Percentiles rank a stretch among this genome's conserved stretches.
These are phyloP conservation scores for Spizellomyces punctatus DNA, from an alignment of 192 early-diverging fungal species.

Conservation along the genomic window DNA sequence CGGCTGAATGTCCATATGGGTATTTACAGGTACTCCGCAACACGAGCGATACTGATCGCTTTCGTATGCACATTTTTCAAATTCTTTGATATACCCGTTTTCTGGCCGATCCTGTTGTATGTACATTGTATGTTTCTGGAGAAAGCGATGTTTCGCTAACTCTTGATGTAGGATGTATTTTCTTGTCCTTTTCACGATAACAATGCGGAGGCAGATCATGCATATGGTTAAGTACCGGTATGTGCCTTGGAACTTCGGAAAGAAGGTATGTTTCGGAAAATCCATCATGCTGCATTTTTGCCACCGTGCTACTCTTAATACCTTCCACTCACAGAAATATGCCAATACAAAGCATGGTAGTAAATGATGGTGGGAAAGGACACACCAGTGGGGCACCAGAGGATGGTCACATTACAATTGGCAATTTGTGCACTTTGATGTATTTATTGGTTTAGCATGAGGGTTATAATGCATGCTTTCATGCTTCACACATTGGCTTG, in stretches of 20 bases:
- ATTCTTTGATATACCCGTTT: conserved; percentile 96
- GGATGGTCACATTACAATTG: too few relatives aligned
- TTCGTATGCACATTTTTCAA: conserved; percentile 83
- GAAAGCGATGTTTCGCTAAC: not conserved
- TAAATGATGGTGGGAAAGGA: too few relatives aligned
- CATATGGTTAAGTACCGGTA: conserved; percentile 97
- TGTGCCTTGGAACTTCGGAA: conserved; percentile 55
- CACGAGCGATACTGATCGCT: conserved; percentile 78
- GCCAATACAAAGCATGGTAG: too few relatives aligned
- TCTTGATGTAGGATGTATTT: conserved; percentile 77
- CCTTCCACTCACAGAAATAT: too few relatives aligned
- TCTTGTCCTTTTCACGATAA: conserved; percentile 87
- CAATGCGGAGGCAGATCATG: conserved; percentile 95
- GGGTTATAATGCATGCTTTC: too few relatives aligned
- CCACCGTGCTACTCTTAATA: too few relatives aligned
- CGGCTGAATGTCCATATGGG: not conserved
- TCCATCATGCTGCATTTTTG: not conserved
- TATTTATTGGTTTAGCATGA: too few relatives aligned
- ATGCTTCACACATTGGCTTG: too few relatives aligned
- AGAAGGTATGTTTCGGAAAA: conserved; percentile 34
- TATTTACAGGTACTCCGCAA: conserved; percentile 72
- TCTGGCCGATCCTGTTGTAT: conserved; percentile 95
- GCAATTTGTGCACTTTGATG: too few relatives aligned
- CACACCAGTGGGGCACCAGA: too few relatives aligned
- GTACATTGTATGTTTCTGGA: conserved; percentile 7